Evolutionary conservation across 441 rosid species (phyloP).

Genomic region (Bocquillonia castaneifolia): DNA sequence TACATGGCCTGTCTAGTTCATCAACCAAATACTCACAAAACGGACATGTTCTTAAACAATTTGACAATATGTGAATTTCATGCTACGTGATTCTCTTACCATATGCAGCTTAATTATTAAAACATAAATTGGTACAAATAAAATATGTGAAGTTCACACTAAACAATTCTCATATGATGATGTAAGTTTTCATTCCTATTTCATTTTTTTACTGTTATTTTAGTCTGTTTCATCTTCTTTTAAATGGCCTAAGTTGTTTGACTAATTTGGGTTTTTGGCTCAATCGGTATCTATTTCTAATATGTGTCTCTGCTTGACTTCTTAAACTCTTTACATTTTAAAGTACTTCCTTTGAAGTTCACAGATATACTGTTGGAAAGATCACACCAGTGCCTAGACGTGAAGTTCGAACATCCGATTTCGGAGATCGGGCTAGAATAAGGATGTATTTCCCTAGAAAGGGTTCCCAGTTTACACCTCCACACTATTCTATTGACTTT

Average conservation of each 20-base stretch:
- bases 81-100: not conserved
- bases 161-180: not conserved
- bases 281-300: not conserved
- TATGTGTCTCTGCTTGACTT: not conserved
- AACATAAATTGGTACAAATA: not conserved
- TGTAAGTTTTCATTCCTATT: not conserved
- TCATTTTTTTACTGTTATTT: not conserved
- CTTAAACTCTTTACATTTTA: conserved; percentile 12
- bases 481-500: conserved; percentile 80
- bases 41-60: not conserved
- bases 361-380: conserved; percentile 95
- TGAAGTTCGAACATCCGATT: conserved; percentile 87
- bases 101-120: not conserved
- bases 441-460: conserved; percentile 80
- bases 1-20: not conserved
- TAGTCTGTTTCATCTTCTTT: not conserved
- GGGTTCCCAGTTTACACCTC: conserved; percentile 92
- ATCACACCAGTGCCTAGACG: conserved; percentile 88
- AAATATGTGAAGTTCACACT: not conserved
- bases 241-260: not conserved
- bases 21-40: not conserved
- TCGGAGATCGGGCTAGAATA: conserved; percentile 84
- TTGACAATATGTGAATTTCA: not conserved
- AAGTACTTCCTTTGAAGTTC: conserved; percentile 42
- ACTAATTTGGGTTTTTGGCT: not conserved